Evolutionary conservation across 2,329 filamentous ascomycete species (phyloP).

Genomic region (Pyrenochaeta sp.): DNA sequence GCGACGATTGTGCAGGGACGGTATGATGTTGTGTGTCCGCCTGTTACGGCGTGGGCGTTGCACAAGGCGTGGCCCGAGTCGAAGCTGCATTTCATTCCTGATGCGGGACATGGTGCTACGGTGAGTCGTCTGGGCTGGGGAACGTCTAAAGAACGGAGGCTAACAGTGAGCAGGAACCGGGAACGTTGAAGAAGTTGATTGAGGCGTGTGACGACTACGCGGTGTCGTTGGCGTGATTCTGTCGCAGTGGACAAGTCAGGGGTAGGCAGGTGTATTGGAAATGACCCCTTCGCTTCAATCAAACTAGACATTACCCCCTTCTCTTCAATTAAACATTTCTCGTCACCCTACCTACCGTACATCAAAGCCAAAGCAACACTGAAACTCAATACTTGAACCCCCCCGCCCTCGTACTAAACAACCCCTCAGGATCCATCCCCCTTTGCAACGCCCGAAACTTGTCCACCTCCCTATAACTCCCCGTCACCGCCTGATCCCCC

Average conservation of each 20-base stretch:
- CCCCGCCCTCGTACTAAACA: constrained; percentile 28
- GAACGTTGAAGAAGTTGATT: constrained; percentile 32
- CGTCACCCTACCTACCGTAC: neutral
- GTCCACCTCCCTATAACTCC: constrained; percentile 25
- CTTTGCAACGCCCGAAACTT: constrained; percentile 30
- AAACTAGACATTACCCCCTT: neutral
- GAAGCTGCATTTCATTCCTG: constrained; percentile 39
- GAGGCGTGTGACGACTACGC: constrained; percentile 36
- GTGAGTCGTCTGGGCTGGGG: constrained; percentile 14
- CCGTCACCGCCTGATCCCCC: constrained; percentile 27
- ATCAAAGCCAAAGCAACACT: too few species aligned
- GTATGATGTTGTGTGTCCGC: constrained; percentile 57
- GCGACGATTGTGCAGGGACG: constrained; percentile 54
- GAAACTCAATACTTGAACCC: constrained; percentile 32
- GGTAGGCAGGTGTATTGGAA: too few species aligned
- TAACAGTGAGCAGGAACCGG: constrained; percentile 26
- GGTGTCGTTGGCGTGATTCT: neutral
- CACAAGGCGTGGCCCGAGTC: constrained; percentile 50
- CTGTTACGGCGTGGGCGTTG: constrained; percentile 53
- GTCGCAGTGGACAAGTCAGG: too few species aligned
- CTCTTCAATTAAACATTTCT: too few species aligned
- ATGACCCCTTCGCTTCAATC: too few species aligned
- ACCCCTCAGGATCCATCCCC: constrained; percentile 26
- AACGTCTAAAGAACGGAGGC: too few species aligned
- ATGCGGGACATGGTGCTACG: constrained; percentile 45